Conservation (phyloP, 768 basidiomycete genomes). For the Rhodotorula toruloides region DNA sequence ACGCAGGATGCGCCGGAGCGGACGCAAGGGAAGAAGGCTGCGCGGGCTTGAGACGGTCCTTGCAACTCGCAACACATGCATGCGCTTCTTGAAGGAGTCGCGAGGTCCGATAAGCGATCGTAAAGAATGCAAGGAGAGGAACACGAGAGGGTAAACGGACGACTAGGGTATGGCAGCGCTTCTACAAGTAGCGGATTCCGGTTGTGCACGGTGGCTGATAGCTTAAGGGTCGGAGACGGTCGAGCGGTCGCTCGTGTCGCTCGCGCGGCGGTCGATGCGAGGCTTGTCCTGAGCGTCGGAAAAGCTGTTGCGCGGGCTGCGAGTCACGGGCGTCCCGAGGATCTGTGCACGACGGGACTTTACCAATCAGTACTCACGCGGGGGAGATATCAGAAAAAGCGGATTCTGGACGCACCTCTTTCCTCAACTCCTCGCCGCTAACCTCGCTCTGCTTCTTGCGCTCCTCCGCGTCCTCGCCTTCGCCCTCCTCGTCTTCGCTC, state of each 20-base stretch:
- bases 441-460: constrained; percentile 45
- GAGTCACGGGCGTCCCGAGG: constrained; percentile 13
- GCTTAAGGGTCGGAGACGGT: no score
- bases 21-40: not conserved
- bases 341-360: not conserved
- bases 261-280: not conserved
- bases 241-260: no score
- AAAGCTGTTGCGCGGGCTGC: constrained; percentile 18
- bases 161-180: no score
- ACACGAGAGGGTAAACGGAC: no score
- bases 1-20: not conserved
- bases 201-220: no score
- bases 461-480: constrained; percentile 71
- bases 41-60: no score
- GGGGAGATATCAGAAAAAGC: not conserved
- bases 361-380: not conserved
- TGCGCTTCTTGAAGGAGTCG: no score
- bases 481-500: constrained; percentile 56
- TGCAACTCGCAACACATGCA: no score
- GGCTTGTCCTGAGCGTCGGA: no score
- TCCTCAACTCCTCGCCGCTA: constrained; percentile 71
- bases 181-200: no score
- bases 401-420: constrained; percentile 46
- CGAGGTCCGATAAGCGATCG: no score
- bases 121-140: no score